Percentiles rank a stretch among this genome's conserved stretches.
Evolutionary conservation across 352 stramenopile genomes (phyloP).

Genomic region (Phytopythium helicoides): DNA sequence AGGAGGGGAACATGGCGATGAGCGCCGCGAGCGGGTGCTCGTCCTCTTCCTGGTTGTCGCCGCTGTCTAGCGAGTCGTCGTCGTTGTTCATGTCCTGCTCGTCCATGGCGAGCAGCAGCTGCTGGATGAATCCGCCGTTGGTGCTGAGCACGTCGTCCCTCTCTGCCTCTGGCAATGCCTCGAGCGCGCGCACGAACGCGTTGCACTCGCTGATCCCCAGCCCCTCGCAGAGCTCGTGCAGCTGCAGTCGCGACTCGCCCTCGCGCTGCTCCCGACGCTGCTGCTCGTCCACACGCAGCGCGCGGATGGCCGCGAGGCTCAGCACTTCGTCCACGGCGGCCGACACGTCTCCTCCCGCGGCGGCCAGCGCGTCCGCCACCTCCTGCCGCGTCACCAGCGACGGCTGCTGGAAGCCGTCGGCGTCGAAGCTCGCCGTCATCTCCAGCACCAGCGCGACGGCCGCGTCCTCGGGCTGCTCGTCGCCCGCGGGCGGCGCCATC

Average conservation of each 20-base stretch:
- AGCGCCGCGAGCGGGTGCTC: conserved; percentile 52
- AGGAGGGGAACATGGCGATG: conserved; percentile 51
- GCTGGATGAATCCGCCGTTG: conserved; percentile 65
- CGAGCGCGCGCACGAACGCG: conserved; percentile 46
- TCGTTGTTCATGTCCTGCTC: too few species aligned
- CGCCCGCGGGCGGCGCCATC: not conserved
- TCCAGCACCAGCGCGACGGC: conserved; percentile 52
- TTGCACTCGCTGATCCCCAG: conserved; percentile 50
- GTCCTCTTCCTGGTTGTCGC: conserved; percentile 27
- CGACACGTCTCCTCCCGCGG: conserved; percentile 40
- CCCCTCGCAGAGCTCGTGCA: conserved; percentile 49
- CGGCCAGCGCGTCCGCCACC: conserved; percentile 25
- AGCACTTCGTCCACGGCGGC: conserved; percentile 58
- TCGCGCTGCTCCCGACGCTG: conserved; percentile 1
- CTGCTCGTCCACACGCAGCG: conserved; percentile 38
- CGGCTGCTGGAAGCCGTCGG: conserved; percentile 36
- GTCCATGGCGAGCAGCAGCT: conserved; percentile 55
- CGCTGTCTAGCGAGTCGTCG: not conserved
- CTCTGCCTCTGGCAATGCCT: conserved; percentile 42
- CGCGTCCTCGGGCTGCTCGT: not conserved
- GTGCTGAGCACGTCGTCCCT: conserved; percentile 34
- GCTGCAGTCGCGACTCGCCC: conserved; percentile 34
- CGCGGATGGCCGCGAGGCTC: conserved; percentile 48
- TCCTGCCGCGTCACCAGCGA: conserved; percentile 32
- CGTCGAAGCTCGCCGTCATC: conserved; percentile 39